Conservation (phyloP, 2,329 filamentous ascomycete species). For the Botryotinia globosa region DNA sequence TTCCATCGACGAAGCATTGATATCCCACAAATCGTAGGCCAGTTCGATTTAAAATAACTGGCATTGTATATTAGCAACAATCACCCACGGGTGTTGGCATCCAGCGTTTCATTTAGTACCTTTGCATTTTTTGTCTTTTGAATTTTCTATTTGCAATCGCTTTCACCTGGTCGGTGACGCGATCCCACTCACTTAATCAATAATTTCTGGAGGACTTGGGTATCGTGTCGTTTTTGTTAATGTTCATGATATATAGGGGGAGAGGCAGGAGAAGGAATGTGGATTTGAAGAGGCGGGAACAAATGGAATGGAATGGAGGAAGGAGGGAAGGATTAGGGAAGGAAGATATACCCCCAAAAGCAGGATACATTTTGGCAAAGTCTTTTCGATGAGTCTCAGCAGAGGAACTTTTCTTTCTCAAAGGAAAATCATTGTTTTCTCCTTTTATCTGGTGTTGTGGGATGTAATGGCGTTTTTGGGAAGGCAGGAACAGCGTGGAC, state of each 20-base stretch:
- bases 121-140: not conserved
- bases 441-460: not conserved
- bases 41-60: not conserved
- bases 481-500: not conserved
- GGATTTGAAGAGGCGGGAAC: not conserved
- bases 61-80: slow-evolving; percentile 2
- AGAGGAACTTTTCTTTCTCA: not conserved
- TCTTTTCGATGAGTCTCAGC: not conserved
- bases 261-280: slow-evolving; percentile 7
- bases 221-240: slow-evolving; percentile 21
- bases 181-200: slow-evolving; percentile 6
- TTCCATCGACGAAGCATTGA: not conserved
- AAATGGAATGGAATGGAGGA: not conserved
- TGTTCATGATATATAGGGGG: slow-evolving; percentile 26
- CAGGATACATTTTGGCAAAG: slow-evolving; percentile 2
- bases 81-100: not conserved
- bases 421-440: not conserved
- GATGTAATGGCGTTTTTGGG: not conserved
- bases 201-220: not conserved
- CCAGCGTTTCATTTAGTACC: slow-evolving; percentile 3
- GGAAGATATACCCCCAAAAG: not conserved
- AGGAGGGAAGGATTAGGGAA: not conserved
- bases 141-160: not conserved
- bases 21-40: slow-evolving; percentile 1
- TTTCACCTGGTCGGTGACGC: not conserved